Percentiles rank a stretch among this genome's conserved stretches.
Evolutionary conservation across 2,329 filamentous ascomycete species (phyloP).

Genomic region (Paraphaeosphaeria minitans): DNA sequence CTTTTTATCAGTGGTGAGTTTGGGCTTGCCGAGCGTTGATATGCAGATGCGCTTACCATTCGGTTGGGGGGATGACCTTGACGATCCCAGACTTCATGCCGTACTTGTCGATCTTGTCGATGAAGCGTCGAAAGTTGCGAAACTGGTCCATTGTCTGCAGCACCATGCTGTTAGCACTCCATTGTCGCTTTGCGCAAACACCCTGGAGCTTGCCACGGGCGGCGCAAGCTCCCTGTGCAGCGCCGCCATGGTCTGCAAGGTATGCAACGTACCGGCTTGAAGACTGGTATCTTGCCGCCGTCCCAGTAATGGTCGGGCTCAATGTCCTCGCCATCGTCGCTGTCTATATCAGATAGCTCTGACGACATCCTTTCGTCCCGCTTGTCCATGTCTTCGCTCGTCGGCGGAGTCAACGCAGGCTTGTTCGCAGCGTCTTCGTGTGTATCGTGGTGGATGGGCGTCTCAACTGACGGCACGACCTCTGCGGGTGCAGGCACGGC

Average conservation of each 20-base stretch:
- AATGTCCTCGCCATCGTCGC: constrained; percentile 67
- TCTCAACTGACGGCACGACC: constrained; percentile 43
- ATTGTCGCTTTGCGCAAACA: constrained; percentile 3
- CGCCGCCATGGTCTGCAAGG: constrained; percentile 8
- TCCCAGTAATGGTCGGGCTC: constrained; percentile 87
- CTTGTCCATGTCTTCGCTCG: constrained; percentile 58
- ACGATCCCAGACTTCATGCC: constrained; percentile 98
- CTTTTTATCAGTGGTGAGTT: constrained; percentile 43
- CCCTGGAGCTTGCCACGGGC: not conserved
- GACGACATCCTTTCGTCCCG: constrained; percentile 52
- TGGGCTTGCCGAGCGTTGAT: constrained; percentile 6
- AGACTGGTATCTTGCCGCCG: constrained; percentile 82
- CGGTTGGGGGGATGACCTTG: constrained; percentile 89
- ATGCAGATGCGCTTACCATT: constrained; percentile 71
- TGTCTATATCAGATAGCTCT: constrained; percentile 55
- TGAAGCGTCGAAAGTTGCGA: constrained; percentile 88
- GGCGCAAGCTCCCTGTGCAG: constrained; percentile 15
- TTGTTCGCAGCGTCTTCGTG: constrained; percentile 39
- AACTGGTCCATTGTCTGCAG: constrained; percentile 85
- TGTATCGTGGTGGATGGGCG: constrained; percentile 18
- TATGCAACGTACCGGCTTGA: constrained; percentile 72
- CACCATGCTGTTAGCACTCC: constrained; percentile 23
- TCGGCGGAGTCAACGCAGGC: constrained; percentile 56
- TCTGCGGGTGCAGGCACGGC: constrained; percentile 22
- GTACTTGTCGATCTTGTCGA: constrained; percentile 87